Percentiles rank a stretch among this genome's conserved stretches.
Conservation (phyloP, 83 land plant genomes). For the Picea abies region DNA sequence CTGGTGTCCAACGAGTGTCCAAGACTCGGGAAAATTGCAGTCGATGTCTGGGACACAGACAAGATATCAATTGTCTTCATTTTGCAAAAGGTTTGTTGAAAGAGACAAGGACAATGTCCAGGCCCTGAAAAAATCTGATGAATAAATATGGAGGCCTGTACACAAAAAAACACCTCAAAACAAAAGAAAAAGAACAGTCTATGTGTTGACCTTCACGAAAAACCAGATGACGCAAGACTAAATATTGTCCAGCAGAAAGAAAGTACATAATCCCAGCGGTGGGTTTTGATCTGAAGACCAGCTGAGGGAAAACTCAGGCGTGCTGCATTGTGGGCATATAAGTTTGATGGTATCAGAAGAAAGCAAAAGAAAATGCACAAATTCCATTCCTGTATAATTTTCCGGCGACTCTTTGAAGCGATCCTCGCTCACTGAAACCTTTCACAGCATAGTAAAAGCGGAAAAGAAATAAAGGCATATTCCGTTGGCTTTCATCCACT, state of each 20-base stretch:
- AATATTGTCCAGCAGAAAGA: background rate
- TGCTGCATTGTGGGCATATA: background rate
- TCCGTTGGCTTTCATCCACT: no score
- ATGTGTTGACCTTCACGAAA: background rate
- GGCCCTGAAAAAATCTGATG: background rate
- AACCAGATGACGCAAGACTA: background rate
- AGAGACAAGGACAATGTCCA: background rate
- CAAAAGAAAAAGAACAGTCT: background rate
- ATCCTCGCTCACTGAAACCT: slow-evolving; percentile 8
- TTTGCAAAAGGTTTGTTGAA: background rate
- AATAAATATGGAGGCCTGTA: background rate
- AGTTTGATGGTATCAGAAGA: background rate
- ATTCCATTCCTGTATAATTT: background rate
- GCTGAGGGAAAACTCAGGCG: background rate
- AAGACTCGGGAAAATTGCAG: slow-evolving; percentile 52
- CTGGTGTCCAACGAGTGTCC: slow-evolving; percentile 40
- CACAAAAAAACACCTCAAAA: background rate
- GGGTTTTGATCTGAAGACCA: background rate
- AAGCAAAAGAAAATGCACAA: background rate
- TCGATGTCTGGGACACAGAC: slow-evolving; percentile 55
- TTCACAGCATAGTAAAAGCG: background rate
- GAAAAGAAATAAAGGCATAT: no score
- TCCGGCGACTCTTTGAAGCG: background rate
- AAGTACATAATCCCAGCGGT: background rate
- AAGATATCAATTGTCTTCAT: slow-evolving; percentile 50